A percentile compares a stretch with the other conserved stretches of the same genome.
phyloP scores from a whole-genome alignment of 805 yeast species.

The Starmerella geochares region DNA sequence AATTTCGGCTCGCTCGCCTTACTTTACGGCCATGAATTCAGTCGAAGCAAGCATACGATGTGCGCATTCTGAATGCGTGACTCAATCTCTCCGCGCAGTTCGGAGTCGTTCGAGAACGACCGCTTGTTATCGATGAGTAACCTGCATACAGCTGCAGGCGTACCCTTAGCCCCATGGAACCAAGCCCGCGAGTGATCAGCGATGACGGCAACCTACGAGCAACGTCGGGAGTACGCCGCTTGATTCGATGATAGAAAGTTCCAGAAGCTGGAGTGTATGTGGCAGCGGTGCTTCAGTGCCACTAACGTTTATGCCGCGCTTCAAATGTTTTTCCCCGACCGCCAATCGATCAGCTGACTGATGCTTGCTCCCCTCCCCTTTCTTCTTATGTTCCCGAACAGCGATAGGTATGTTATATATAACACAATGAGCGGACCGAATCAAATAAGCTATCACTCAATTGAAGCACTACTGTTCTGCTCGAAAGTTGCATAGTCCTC shows the following conservation, averaged over 20 bases:
- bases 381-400: neutral
- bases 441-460: neutral
- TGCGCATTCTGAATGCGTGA: neutral
- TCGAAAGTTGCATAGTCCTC: neutral
- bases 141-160: slow-evolving; percentile 2
- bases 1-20: too few relatives aligned
- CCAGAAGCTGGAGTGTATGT: too few relatives aligned
- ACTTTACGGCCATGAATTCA: too few relatives aligned
- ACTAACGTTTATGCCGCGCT: too few relatives aligned
- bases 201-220: too few relatives aligned
- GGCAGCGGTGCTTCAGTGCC: too few relatives aligned
- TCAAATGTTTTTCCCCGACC: too few relatives aligned
- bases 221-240: too few relatives aligned
- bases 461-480: neutral
- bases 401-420: neutral
- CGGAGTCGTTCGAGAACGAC: slow-evolving; percentile 1
- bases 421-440: neutral
- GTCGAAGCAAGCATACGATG: neutral
- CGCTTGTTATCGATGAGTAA: slow-evolving; percentile 6
- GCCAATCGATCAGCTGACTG: neutral
- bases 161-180: neutral
- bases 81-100: neutral
- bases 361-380: neutral
- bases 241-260: too few relatives aligned
- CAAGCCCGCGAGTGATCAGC: neutral